Evolutionary conservation across 768 basidiomycete species (phyloP).

Genomic region (Termitomyces sp.): DNA sequence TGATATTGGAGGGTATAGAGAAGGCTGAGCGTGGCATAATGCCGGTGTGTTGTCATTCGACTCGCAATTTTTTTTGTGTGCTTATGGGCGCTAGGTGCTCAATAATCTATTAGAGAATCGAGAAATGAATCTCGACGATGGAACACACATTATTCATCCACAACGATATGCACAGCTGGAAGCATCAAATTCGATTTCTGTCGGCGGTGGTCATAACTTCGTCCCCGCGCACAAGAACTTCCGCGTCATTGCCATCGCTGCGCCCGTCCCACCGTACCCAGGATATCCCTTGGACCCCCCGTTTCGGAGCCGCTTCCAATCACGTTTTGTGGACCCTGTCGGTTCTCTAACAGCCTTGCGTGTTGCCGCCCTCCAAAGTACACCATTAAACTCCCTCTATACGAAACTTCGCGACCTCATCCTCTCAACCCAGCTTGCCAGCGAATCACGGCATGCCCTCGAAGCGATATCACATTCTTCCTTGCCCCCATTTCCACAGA

Average conservation of each 20-base stretch:
- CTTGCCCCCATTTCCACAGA: constrained; percentile 62
- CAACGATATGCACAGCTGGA: constrained; percentile 52
- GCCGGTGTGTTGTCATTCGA: constrained; percentile 39
- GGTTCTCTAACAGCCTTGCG: constrained; percentile 40
- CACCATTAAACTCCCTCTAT: constrained; percentile 23
- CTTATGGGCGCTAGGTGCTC: constrained; percentile 32
- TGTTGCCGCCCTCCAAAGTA: constrained; percentile 4
- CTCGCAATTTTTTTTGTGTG: not conserved
- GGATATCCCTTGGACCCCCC: constrained; percentile 65
- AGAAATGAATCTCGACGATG: constrained; percentile 73
- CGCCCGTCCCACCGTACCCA: constrained; percentile 63
- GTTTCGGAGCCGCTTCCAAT: constrained; percentile 65
- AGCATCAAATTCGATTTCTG: constrained; percentile 19
- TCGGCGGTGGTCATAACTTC: constrained; percentile 37
- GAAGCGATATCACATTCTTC: constrained; percentile 48
- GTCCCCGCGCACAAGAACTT: constrained; percentile 66
- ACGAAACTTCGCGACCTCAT: constrained; percentile 50
- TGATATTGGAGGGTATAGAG: constrained; percentile 67
- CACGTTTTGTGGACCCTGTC: constrained; percentile 59
- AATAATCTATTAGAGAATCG: constrained; percentile 68
- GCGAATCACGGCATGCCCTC: constrained; percentile 49
- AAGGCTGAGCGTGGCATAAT: constrained; percentile 71
- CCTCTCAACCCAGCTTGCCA: constrained; percentile 57
- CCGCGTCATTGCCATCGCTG: constrained; percentile 63
- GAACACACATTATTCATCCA: constrained; percentile 64